Evolutionary conservation across 495 filamentous ascomycete genomes (phyloP).

Genomic region (Penicillium odoratum): DNA sequence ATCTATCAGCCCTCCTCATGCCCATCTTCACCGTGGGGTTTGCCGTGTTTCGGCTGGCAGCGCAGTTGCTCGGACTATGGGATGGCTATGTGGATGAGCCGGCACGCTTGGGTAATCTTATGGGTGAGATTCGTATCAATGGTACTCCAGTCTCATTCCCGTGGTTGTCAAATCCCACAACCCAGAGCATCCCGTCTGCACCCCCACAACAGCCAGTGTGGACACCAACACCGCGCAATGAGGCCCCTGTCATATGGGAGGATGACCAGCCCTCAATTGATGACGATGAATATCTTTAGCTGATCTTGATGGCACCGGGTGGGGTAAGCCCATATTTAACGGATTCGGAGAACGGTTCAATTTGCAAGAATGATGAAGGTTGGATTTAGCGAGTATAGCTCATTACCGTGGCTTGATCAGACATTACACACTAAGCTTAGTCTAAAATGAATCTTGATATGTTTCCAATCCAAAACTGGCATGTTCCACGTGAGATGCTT

Average conservation of each 20-base stretch:
- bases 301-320: neutral
- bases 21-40: slow-evolving; percentile 35
- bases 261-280: slow-evolving; percentile 34
- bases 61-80: slow-evolving; percentile 42
- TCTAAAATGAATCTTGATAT: neutral
- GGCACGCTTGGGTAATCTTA: slow-evolving; percentile 24
- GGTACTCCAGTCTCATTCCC: slow-evolving; percentile 31
- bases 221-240: slow-evolving; percentile 23
- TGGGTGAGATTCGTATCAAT: slow-evolving; percentile 38
- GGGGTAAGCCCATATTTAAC: neutral
- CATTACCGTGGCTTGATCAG: neutral
- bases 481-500: too few relatives aligned
- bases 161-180: slow-evolving; percentile 22
- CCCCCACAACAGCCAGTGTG: slow-evolving; percentile 15
- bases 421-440: neutral
- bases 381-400: neutral
- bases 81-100: slow-evolving; percentile 47
- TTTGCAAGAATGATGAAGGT: neutral
- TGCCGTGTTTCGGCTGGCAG: slow-evolving; percentile 32
- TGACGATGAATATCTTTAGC: slow-evolving; percentile 38
- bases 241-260: slow-evolving; percentile 13
- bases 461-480: too few relatives aligned
- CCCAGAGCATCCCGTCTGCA: neutral
- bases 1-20: slow-evolving; percentile 31
- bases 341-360: neutral